These are phyloP conservation scores for Hamigera avellanea DNA, from an alignment of 495 filamentous ascomycete genomes.

Conservation along the genomic window DNA sequence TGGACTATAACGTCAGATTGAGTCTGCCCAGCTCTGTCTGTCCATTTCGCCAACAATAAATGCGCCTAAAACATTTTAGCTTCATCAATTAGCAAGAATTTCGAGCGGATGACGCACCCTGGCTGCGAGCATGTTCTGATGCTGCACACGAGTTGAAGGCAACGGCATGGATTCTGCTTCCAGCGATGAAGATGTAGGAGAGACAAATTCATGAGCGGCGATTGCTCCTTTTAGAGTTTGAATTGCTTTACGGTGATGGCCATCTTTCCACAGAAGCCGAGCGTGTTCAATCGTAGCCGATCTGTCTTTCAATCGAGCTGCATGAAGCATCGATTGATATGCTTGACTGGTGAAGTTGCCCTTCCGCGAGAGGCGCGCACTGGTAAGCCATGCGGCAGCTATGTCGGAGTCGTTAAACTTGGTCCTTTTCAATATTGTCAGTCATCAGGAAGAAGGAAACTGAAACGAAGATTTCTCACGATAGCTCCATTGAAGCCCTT, in stretches of 20 bases:
- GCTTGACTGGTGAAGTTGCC: constrained; percentile 69
- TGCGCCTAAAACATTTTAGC: constrained; percentile 48
- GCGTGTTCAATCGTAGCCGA: constrained; percentile 90
- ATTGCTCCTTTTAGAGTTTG: constrained; percentile 80
- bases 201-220: constrained; percentile 53
- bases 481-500: constrained; percentile 72
- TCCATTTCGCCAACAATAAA: constrained; percentile 89
- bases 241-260: constrained; percentile 89
- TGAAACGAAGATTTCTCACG: too few relatives aligned
- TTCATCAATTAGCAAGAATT: too few relatives aligned
- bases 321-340: constrained; percentile 87
- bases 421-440: too few relatives aligned
- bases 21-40: constrained; percentile 84
- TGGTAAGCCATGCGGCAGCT: constrained; percentile 76
- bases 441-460: too few relatives aligned
- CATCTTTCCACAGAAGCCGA: constrained; percentile 85
- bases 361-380: constrained; percentile 77
- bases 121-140: constrained; percentile 37
- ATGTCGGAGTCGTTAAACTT: constrained; percentile 53
- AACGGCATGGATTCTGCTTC: constrained; percentile 23
- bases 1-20: constrained; percentile 63
- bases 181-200: constrained; percentile 32
- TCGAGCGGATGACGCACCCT: constrained; percentile 16
- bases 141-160: constrained; percentile 22
- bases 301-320: constrained; percentile 68